Conservation (phyloP, 75 land plant species). For the Selaginella moellendorffii region DNA sequence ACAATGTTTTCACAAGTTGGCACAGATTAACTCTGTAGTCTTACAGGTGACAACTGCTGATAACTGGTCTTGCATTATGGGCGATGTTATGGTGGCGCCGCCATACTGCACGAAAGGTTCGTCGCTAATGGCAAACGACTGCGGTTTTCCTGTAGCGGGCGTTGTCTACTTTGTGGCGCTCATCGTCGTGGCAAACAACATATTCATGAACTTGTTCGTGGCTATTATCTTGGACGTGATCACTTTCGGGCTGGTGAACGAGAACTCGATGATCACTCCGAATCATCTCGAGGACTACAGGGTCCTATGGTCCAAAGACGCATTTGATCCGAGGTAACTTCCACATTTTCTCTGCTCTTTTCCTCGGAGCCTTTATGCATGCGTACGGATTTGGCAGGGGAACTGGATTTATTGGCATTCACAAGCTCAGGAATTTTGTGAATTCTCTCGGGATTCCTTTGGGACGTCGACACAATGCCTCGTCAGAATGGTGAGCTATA, state of each 20-base stretch:
- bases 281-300: slow-evolving; percentile 14
- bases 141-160: slow-evolving; percentile 16
- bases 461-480: slow-evolving; percentile 23
- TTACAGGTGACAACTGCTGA: slow-evolving; percentile 24
- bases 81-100: slow-evolving; percentile 9
- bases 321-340: slow-evolving; percentile 21
- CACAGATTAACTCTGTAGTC: not conserved
- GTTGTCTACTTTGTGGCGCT: slow-evolving; percentile 16
- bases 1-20: not conserved
- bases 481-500: slow-evolving; percentile 23
- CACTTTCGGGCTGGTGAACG: slow-evolving; percentile 29
- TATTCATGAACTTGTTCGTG: slow-evolving; percentile 27
- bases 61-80: slow-evolving; percentile 28
- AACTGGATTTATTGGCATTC: slow-evolving; percentile 23
- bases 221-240: slow-evolving; percentile 30
- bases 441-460: slow-evolving; percentile 21
- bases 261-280: slow-evolving; percentile 26
- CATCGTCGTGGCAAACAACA: slow-evolving; percentile 16
- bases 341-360: too few relatives aligned
- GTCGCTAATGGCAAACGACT: slow-evolving; percentile 9
- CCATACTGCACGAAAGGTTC: slow-evolving; percentile 15
- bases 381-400: slow-evolving; percentile 12
- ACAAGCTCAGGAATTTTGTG: slow-evolving; percentile 18
- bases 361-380: too few relatives aligned
- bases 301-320: slow-evolving; percentile 14